Base-by-base conservation (phyloP, 257 asterid genomes). In the Primulina eburnea region DNA sequence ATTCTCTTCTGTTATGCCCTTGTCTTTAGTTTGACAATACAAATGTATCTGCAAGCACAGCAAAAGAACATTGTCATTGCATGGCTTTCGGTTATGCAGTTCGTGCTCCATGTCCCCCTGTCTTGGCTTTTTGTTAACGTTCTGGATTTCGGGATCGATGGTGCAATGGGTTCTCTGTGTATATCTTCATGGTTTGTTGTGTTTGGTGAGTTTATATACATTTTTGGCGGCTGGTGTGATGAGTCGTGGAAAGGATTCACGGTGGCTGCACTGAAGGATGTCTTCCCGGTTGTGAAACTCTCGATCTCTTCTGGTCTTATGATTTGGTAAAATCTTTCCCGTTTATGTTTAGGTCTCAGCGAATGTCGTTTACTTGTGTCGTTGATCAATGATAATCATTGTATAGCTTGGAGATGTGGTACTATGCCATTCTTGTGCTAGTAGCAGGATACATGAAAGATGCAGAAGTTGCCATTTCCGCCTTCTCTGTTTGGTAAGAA, bases 11-110 rank as follows among this genome's bases (percentile, higher is more conserved):
- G 85, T 73, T 92, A 89, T 70, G 75, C 75, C 70, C 84, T 88
- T 5, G 89, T 92, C 18, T 92, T 92, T 59, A 60, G 83, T 80
- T 81, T 92, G 85, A 92, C 98, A 4, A 84, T 85, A 62, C 98
- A 92, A 73, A 92, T 92, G 98, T 92, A 52, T 74, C 81, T 92
- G 24, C 98, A 89, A 87, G 96, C 98, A 28, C 98, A 92, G 74
- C 96, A 88, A 72, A 92, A 92, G 87, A 92, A 92, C 67, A 21
- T 80, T 78, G 75, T 89, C 32, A 61, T 92, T 52, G 98, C 95
- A 11, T 92, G 88, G 84, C 77, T 89, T 50, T 73, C 98, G 0
- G 5, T 78, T 30, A 29, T 74, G 66, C 92, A 86, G 70, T 68
- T 92, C 32, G 68, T 77, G 17, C 67, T 89, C 69, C 98, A 92